Percentiles rank a stretch among this genome's conserved stretches.
phyloP scores from a whole-genome alignment of 345 rosid species.

The Lepidium aucheri region DNA sequence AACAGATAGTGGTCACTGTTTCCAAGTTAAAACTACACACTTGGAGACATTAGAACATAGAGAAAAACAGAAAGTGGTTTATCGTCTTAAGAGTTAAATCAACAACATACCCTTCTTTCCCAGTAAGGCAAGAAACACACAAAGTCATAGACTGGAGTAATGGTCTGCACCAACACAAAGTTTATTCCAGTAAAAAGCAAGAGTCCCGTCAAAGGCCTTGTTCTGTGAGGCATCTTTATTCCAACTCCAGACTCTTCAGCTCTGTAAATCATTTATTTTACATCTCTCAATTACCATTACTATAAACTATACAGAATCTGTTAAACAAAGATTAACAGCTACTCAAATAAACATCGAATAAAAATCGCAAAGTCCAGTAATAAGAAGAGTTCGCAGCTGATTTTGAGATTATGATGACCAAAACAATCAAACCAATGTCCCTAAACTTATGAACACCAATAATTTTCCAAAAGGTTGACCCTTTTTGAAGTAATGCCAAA shows the following conservation, averaged over 20 bases:
- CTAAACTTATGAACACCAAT: too few species aligned
- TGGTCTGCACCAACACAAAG: constrained; percentile 39
- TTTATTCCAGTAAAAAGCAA: constrained; percentile 60
- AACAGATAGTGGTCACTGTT: not conserved
- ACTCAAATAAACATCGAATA: too few species aligned
- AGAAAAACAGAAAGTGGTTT: not conserved
- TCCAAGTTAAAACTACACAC: not conserved
- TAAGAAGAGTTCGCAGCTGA: too few species aligned
- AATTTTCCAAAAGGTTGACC: too few species aligned
- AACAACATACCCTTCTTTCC: constrained; percentile 65
- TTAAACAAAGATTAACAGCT: not conserved
- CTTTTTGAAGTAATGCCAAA: too few species aligned
- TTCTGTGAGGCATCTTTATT: constrained; percentile 51
- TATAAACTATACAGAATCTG: not conserved
- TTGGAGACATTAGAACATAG: not conserved
- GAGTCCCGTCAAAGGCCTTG: constrained; percentile 52
- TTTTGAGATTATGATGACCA: too few species aligned
- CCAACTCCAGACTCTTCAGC: constrained; percentile 2
- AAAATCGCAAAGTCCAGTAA: too few species aligned
- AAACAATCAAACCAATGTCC: too few species aligned
- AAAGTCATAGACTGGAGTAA: constrained; percentile 66
- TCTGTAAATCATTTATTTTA: not conserved
- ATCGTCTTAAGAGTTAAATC: not conserved
- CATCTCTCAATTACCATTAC: not conserved
- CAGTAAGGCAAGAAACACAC: constrained; percentile 74